These are phyloP conservation scores for Acanthamoeba healyi DNA, from an alignment of 208 protist genomes.

Conservation along the genomic window DNA sequence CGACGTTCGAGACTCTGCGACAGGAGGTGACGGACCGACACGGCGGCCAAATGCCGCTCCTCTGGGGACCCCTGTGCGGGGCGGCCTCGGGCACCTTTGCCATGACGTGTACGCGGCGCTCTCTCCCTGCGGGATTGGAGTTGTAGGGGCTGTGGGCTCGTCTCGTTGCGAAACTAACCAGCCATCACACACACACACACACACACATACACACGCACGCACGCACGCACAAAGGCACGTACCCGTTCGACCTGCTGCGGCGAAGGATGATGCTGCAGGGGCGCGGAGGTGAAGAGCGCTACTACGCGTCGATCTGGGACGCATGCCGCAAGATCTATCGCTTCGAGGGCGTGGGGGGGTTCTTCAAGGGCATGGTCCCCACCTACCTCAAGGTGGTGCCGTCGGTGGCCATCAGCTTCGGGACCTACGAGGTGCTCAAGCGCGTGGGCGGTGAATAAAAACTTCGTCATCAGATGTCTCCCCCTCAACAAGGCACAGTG, in stretches of 20 bases:
- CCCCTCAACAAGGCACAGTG: too few species aligned
- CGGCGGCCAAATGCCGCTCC: slow-evolving; percentile 3
- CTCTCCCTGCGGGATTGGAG: too few species aligned
- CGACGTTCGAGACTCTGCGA: slow-evolving; percentile 39
- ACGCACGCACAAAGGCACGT: background rate
- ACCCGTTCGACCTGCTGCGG: slow-evolving; percentile 55
- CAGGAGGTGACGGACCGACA: slow-evolving; percentile 16
- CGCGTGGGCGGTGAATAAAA: background rate
- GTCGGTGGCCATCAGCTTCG: slow-evolving; percentile 35
- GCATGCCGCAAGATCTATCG: slow-evolving; percentile 57
- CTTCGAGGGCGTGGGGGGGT: slow-evolving; percentile 31
- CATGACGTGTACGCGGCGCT: slow-evolving; percentile 11
- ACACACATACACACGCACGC: too few species aligned
- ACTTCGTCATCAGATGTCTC: too few species aligned
- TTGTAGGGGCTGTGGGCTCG: too few species aligned
- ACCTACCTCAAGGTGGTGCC: slow-evolving; percentile 55
- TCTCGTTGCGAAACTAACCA: background rate
- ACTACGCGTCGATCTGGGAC: background rate
- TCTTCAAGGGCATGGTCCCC: slow-evolving; percentile 41
- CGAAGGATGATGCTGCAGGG: slow-evolving; percentile 64
- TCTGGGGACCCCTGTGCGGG: slow-evolving; percentile 25
- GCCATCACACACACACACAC: background rate
- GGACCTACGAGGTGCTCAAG: slow-evolving; percentile 35
- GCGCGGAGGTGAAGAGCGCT: slow-evolving; percentile 2
- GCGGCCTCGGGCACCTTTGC: slow-evolving; percentile 26